A percentile compares a stretch with the other conserved stretches of the same genome.
Evolutionary conservation across 2,329 filamentous ascomycete genomes (phyloP).

Genomic region (Colletotrichum karsti): DNA sequence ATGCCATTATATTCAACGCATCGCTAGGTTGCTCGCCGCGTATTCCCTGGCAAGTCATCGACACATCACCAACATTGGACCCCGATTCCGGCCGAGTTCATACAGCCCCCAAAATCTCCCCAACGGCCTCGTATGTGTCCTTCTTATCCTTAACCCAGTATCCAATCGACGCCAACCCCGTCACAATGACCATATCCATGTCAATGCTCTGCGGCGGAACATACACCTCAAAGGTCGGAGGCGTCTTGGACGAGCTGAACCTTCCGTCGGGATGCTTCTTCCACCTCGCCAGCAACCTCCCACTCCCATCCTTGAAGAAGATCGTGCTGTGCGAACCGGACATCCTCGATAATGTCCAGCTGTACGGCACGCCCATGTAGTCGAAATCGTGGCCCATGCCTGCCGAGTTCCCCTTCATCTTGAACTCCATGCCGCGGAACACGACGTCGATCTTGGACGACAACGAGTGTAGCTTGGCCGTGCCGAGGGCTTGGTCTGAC

Average conservation of each 20-base stretch:
- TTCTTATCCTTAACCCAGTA: constrained; percentile 16
- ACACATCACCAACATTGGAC: too few relatives aligned
- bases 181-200: constrained; percentile 23
- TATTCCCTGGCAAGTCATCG: too few relatives aligned
- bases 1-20: too few relatives aligned
- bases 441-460: constrained; percentile 14
- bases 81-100: neutral
- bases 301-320: constrained; percentile 2
- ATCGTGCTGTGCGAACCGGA: constrained; percentile 4
- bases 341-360: constrained; percentile 5
- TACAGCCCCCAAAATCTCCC: neutral
- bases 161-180: constrained; percentile 6
- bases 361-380: neutral
- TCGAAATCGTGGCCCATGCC: constrained; percentile 9
- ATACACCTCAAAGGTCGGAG: constrained; percentile 21
- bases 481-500: neutral
- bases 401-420: constrained; percentile 9
- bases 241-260: neutral
- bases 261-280: constrained; percentile 4
- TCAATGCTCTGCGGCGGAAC: constrained; percentile 22
- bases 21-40: too few relatives aligned
- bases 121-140: neutral
- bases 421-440: constrained; percentile 18
- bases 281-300: constrained; percentile 5
- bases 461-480: constrained; percentile 4